These are phyloP conservation scores for Neospora caninum DNA, from an alignment of 169 alveolate genomes.

Conservation along the genomic window DNA sequence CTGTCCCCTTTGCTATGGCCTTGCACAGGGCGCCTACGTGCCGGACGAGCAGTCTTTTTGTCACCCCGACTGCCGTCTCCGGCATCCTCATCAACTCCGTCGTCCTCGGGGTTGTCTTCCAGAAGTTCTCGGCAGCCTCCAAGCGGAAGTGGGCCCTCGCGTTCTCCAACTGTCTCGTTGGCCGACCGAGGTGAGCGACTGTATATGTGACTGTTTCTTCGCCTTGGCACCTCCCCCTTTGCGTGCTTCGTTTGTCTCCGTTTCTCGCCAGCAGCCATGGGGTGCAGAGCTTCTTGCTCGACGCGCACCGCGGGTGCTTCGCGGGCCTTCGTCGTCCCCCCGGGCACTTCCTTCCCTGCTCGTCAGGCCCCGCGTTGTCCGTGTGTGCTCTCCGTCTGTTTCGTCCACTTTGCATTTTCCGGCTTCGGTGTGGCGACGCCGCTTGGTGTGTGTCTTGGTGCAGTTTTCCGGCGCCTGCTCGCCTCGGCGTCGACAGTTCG, in stretches of 20 bases:
- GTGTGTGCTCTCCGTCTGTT: too few relatives aligned
- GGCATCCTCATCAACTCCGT: constrained; percentile 73
- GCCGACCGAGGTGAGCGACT: neutral
- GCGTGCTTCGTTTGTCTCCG: too few relatives aligned
- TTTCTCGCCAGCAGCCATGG: neutral
- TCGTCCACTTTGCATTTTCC: too few relatives aligned
- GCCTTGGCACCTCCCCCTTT: neutral
- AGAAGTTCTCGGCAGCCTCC: constrained; percentile 75
- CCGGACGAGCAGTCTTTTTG: constrained; percentile 68
- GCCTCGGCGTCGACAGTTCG: too few relatives aligned
- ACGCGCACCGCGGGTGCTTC: too few relatives aligned
- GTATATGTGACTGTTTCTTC: neutral
- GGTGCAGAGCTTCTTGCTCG: too few relatives aligned
- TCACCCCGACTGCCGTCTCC: constrained; percentile 71
- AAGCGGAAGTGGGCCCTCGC: constrained; percentile 75
- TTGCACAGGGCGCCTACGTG: constrained; percentile 70
- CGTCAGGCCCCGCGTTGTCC: neutral
- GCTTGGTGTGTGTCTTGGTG: too few relatives aligned
- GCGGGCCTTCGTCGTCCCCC: neutral
- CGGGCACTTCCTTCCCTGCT: neutral
- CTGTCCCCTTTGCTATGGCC: neutral
- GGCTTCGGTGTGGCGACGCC: too few relatives aligned
- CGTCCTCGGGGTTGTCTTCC: constrained; percentile 74
- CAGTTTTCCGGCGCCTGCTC: too few relatives aligned
- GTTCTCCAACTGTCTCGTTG: constrained; percentile 66